Percentiles rank a stretch among this genome's conserved stretches.
Evolutionary conservation across 1,139 yeast species (phyloP).

Genomic region (Blastobotrys buckinghamii): DNA sequence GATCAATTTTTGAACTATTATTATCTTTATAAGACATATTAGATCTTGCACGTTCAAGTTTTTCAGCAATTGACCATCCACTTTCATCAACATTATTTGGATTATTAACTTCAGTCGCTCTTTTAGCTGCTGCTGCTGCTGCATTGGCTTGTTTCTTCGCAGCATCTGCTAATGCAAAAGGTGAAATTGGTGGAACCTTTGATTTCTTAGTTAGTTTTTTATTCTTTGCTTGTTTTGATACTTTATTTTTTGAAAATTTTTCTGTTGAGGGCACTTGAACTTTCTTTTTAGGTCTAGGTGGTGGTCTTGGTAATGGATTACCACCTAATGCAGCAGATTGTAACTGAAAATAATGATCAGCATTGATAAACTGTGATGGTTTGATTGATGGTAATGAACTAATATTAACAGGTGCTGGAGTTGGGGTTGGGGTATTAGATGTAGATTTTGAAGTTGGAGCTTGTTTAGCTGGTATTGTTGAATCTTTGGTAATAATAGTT

Average conservation of each 20-base stretch:
- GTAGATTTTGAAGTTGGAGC: background rate
- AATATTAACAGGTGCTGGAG: background rate
- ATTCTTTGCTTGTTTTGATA: background rate
- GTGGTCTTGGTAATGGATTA: background rate
- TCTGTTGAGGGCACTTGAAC: background rate
- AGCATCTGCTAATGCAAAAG: background rate
- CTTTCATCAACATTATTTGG: background rate
- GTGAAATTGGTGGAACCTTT: background rate
- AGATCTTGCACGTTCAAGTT: slow-evolving; percentile 53
- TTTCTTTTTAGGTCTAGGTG: background rate
- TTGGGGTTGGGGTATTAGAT: background rate
- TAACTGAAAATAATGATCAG: background rate
- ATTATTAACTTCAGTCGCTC: background rate
- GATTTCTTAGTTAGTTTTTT: background rate
- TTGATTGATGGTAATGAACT: background rate
- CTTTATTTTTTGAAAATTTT: background rate
- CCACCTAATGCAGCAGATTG: background rate
- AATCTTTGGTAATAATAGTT: background rate
- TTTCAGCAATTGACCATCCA: slow-evolving; percentile 54
- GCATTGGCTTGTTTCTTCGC: background rate
- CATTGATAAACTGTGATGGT: background rate
- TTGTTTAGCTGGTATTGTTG: background rate
- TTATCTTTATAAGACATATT: slow-evolving; percentile 23
- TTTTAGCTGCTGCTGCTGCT: background rate
- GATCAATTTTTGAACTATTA: slow-evolving; percentile 21